phyloP scores from a whole-genome alignment of 345 rosid species.

The Alliaria petiolata region DNA sequence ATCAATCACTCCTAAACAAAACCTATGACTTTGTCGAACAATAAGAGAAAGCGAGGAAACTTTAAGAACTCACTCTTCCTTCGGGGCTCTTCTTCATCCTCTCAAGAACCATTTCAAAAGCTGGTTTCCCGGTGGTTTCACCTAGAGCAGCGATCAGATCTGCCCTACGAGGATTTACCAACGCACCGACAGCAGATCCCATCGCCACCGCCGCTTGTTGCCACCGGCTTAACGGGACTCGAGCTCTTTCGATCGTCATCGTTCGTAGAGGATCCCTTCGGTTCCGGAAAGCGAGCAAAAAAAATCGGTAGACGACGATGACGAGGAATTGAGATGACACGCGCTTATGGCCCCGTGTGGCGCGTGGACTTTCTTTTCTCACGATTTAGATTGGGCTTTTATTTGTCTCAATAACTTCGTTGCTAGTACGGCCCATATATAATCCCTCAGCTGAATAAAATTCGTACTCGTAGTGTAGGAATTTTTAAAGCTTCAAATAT shows the following conservation, averaged over 20 bases:
- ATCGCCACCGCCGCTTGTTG: slow-evolving; percentile 69
- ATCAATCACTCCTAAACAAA: not conserved
- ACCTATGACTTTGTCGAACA: not conserved
- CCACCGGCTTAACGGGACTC: slow-evolving; percentile 52
- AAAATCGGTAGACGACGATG: not conserved
- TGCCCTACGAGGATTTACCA: slow-evolving; percentile 61
- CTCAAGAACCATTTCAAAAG: slow-evolving; percentile 63
- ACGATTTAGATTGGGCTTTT: not conserved
- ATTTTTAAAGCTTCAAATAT: no score
- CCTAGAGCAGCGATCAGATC: slow-evolving; percentile 76
- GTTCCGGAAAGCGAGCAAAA: not conserved
- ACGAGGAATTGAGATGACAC: not conserved
- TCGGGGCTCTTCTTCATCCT: slow-evolving; percentile 64
- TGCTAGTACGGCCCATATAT: not conserved
- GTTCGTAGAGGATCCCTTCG: not conserved
- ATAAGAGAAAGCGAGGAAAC: not conserved
- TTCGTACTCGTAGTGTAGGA: not conserved
- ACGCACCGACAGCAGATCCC: slow-evolving; percentile 71
- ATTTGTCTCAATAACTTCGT: no score
- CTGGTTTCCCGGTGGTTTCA: slow-evolving; percentile 70
- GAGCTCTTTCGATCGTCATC: slow-evolving; percentile 39
- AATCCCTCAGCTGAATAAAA: not conserved
- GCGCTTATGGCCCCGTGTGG: not conserved
- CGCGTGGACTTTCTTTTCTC: not conserved
- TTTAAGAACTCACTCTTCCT: slow-evolving; percentile 48